Evolutionary conservation across 2,329 filamentous ascomycete genomes (phyloP), one percentile per base, ranked within the genome.

Genomic region (Curvularia sp.): DNA sequence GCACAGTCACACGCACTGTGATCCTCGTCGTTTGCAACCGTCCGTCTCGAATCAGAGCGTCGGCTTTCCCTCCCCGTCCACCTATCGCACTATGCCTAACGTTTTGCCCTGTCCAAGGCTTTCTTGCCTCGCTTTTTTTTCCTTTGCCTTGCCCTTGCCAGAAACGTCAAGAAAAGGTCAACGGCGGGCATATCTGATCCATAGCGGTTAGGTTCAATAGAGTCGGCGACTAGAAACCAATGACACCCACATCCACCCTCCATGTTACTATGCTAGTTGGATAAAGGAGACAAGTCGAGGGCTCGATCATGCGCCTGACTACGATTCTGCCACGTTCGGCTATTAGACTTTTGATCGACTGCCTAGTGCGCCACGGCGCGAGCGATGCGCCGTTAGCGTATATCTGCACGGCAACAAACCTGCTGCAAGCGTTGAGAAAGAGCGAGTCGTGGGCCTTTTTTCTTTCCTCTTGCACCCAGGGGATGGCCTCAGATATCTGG

Each of bases 301-400:
- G 23, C 53, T 48, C 41, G 52, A 57, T 62, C 53, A 60, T 53
- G 49, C 57, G 47, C 49, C 49, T 49, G 28, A 45, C 34, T 21
- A 47, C 47, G 41, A 50, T 47, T 46, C 56, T 57, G 49, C 57
- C 50, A 30, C 15, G 28, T 56, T 27, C 43, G 53, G 45, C 25
- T 34, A 51, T 54, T 60, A 57, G 51, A 52, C 57, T 60, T 56
- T 23, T 60, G 42, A 57, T 57, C 54, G 51, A 27, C 54, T n/a
- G 25, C 12, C 27, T 57, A 57, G 54, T 42, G 48, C 42, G 49
- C 42, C 48, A 57, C 32, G 42, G 54, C 49, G 45, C 49, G 27
- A 49, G 34, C 49, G 52, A 53, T 53, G 45, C 21, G 19, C 49
- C 28, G 13, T 53, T 62, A 62, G 59, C 49, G 49, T 34, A 53